These are phyloP conservation scores for Pseudopithomyces maydicus DNA, from an alignment of 2,329 filamentous ascomycete species.

Conservation along the genomic window DNA sequence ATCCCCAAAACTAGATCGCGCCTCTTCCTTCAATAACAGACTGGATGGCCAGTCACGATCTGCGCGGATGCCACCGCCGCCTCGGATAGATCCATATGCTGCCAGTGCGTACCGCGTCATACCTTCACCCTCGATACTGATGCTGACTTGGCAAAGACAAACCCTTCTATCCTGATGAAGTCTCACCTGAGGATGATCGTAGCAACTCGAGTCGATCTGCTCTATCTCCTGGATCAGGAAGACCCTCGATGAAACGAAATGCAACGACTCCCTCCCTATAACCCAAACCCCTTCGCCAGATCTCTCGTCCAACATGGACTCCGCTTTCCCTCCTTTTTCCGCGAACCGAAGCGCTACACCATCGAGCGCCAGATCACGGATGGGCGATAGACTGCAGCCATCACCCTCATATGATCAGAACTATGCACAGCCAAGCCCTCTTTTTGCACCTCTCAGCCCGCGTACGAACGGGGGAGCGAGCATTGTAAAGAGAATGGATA, in stretches of 20 bases:
- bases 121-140: not conserved
- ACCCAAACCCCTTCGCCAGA: constrained; percentile 38
- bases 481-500: constrained; percentile 67
- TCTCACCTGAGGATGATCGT: constrained; percentile 34
- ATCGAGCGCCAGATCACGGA: constrained; percentile 25
- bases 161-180: constrained; percentile 37
- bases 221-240: constrained; percentile 25
- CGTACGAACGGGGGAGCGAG: constrained; percentile 47
- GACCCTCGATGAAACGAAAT: constrained; percentile 41
- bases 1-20: constrained; percentile 38
- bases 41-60: constrained; percentile 42
- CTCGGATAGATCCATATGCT: constrained; percentile 61
- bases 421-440: constrained; percentile 40
- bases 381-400: constrained; percentile 30
- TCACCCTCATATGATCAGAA: constrained; percentile 24
- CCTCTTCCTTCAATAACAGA: constrained; percentile 36
- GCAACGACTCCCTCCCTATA: constrained; percentile 43
- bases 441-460: constrained; percentile 58
- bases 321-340: constrained; percentile 61
- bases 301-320: constrained; percentile 50
- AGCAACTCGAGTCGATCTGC: constrained; percentile 32
- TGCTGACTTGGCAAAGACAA: constrained; percentile 38
- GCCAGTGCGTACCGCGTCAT: constrained; percentile 59
- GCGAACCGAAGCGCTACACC: constrained; percentile 38
- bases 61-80: constrained; percentile 54